phyloP scores from a whole-genome alignment of 768 basidiomycete genomes.

The Calvatia gigantea region DNA sequence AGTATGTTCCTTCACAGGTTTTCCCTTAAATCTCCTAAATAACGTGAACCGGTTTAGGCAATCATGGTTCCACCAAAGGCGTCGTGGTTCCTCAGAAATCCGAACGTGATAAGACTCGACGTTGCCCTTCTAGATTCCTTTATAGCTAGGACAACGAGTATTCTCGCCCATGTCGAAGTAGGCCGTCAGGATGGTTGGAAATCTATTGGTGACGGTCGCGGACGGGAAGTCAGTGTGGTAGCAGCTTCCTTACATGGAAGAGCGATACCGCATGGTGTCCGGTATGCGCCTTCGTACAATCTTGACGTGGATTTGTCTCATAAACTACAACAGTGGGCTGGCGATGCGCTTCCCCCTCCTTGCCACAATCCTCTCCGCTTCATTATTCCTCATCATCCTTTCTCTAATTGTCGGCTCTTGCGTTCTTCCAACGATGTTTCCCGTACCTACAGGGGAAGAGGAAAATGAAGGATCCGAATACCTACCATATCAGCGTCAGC shows the following conservation, averaged over 20 bases:
- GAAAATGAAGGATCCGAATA: neutral
- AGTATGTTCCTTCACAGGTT: constrained; percentile 39
- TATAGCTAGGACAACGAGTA: constrained; percentile 39
- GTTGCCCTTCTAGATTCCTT: constrained; percentile 60
- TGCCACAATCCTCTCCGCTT: constrained; percentile 44
- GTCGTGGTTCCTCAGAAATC: constrained; percentile 35
- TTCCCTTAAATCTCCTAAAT: constrained; percentile 3
- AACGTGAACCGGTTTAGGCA: constrained; percentile 40
- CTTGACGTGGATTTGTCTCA: neutral
- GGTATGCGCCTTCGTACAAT: constrained; percentile 39
- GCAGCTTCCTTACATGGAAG: constrained; percentile 59
- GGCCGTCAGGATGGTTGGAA: constrained; percentile 76
- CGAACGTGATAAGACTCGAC: constrained; percentile 41
- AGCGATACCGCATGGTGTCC: constrained; percentile 64
- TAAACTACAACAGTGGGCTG: constrained; percentile 46
- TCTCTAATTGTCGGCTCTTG: constrained; percentile 45
- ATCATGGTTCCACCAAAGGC: constrained; percentile 48
- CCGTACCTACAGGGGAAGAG: neutral
- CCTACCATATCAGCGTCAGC: neutral
- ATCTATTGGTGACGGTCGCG: constrained; percentile 62
- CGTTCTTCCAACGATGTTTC: constrained; percentile 38
- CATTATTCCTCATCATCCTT: constrained; percentile 44
- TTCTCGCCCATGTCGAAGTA: constrained; percentile 63
- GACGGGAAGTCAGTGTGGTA: constrained; percentile 67
- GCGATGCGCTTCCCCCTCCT: constrained; percentile 66